Conservation (phyloP, 805 yeast genomes). For the Saturnispora sanitii region DNA sequence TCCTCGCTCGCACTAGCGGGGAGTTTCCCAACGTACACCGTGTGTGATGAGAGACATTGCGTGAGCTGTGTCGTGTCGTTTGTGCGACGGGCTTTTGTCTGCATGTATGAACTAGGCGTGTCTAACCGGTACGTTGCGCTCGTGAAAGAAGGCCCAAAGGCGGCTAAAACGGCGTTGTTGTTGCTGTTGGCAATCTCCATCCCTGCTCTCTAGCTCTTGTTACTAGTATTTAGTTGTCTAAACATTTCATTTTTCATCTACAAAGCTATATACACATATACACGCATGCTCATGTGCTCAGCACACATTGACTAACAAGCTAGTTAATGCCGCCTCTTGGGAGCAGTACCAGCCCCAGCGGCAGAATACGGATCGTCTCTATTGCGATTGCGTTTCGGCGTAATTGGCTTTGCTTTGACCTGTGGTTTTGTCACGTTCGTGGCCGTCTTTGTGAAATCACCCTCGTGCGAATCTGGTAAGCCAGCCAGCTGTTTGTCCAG, state of each 20-base stretch:
- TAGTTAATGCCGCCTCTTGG: not conserved
- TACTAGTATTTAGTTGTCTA: not conserved
- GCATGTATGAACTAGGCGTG: slow-evolving; percentile 58
- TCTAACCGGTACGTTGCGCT: slow-evolving; percentile 63
- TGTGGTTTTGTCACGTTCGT: not conserved
- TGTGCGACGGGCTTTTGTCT: slow-evolving; percentile 49
- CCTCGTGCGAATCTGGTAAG: slow-evolving; percentile 57
- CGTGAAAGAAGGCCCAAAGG: slow-evolving; percentile 46
- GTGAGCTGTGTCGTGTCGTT: slow-evolving; percentile 43
- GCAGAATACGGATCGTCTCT: slow-evolving; percentile 6
- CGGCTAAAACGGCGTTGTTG: slow-evolving; percentile 31
- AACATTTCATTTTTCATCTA: not conserved
- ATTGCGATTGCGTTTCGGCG: not conserved
- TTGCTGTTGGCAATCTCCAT: slow-evolving; percentile 5
- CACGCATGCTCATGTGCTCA: too few relatives aligned
- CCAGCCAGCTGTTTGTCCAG: slow-evolving; percentile 44
- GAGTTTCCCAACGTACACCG: slow-evolving; percentile 86
- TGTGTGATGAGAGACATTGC: slow-evolving; percentile 54
- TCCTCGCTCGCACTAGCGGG: slow-evolving; percentile 92
- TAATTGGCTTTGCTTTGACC: not conserved
- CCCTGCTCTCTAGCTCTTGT: not conserved
- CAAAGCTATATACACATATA: not conserved
- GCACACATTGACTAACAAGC: too few relatives aligned
- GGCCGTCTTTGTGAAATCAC: too few relatives aligned
- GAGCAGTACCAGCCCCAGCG: not conserved